Conservation (phyloP, 805 yeast species). For the Starmerella stellata region DNA sequence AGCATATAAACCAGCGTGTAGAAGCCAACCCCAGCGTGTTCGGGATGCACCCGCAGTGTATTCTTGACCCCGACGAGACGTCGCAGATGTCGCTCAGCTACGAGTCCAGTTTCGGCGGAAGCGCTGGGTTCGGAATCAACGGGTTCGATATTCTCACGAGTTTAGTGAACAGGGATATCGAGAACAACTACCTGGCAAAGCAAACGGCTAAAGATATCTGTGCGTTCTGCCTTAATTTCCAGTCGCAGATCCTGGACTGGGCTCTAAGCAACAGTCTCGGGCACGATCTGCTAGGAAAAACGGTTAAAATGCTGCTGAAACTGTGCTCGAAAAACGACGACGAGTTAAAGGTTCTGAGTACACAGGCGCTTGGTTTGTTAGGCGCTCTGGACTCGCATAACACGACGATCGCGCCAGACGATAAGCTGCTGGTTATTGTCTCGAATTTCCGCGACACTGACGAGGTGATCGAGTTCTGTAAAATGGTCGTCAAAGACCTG, state of each 20-base stretch:
- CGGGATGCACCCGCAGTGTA: slow-evolving; percentile 6
- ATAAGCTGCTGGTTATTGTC: slow-evolving; percentile 32
- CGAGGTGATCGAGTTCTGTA: slow-evolving; percentile 50
- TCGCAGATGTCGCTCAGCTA: neutral
- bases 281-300: slow-evolving; percentile 13
- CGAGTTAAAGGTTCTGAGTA: slow-evolving; percentile 38
- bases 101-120: neutral
- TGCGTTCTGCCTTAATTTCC: slow-evolving; percentile 8
- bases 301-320: slow-evolving; percentile 19
- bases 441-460: slow-evolving; percentile 42
- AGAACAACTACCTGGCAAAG: slow-evolving; percentile 12
- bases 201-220: slow-evolving; percentile 15
- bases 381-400: slow-evolving; percentile 59
- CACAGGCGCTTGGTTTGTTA: slow-evolving; percentile 52
- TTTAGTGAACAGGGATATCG: slow-evolving; percentile 11
- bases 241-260: slow-evolving; percentile 7
- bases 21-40: neutral
- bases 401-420: slow-evolving; percentile 29
- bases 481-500: slow-evolving; percentile 44
- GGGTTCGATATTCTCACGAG: slow-evolving; percentile 8
- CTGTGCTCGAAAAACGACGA: slow-evolving; percentile 17
- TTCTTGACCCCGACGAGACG: neutral
- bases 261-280: slow-evolving; percentile 5
- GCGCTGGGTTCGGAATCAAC: neutral
- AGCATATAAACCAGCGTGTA: neutral